A percentile compares a stretch with the other conserved stretches of the same genome.
Conservation (phyloP, 2,329 filamentous ascomycete species). For the Orbilia ellipsospora region DNA sequence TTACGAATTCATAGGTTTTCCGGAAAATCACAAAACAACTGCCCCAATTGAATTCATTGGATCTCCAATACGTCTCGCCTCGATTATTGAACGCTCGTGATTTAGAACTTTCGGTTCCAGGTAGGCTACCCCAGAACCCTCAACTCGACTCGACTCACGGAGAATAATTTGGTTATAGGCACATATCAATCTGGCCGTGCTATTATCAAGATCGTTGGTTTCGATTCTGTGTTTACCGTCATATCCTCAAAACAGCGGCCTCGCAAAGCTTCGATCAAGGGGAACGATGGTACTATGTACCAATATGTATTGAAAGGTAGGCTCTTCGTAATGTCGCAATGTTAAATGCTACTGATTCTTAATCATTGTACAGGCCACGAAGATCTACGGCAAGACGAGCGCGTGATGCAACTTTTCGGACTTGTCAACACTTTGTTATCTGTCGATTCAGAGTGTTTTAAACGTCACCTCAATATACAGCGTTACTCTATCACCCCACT, state of each 20-base stretch:
- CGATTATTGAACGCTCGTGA: constrained; percentile 86
- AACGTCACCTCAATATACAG: constrained; percentile 95
- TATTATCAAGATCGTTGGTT: constrained; percentile 85
- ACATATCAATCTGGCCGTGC: constrained; percentile 68
- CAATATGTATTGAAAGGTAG: constrained; percentile 88
- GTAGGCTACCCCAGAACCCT: constrained; percentile 69
- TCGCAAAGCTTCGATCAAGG: constrained; percentile 85
- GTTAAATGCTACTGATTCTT: background rate
- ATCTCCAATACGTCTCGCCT: constrained; percentile 96
- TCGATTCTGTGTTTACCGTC: constrained; percentile 88
- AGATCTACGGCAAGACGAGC: constrained; percentile 97
- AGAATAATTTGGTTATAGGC: constrained; percentile 44
- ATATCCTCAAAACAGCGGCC: constrained; percentile 98
- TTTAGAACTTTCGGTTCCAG: constrained; percentile 93
- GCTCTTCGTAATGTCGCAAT: background rate
- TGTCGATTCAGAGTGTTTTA: constrained; percentile 95
- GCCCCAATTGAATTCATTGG: constrained; percentile 89
- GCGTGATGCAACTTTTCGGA: constrained; percentile 99
- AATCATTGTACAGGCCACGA: constrained; percentile 71
- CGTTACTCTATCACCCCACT: constrained; percentile 96
- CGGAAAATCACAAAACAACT: constrained; percentile 92
- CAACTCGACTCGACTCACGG: background rate
- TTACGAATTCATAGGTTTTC: constrained; percentile 72
- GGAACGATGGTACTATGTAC: constrained; percentile 88
- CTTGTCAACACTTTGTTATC: constrained; percentile 94